Evolutionary conservation across 441 rosid genomes (phyloP), one percentile per base, ranked within the genome.

Genomic region (Macaranga tanarius): DNA sequence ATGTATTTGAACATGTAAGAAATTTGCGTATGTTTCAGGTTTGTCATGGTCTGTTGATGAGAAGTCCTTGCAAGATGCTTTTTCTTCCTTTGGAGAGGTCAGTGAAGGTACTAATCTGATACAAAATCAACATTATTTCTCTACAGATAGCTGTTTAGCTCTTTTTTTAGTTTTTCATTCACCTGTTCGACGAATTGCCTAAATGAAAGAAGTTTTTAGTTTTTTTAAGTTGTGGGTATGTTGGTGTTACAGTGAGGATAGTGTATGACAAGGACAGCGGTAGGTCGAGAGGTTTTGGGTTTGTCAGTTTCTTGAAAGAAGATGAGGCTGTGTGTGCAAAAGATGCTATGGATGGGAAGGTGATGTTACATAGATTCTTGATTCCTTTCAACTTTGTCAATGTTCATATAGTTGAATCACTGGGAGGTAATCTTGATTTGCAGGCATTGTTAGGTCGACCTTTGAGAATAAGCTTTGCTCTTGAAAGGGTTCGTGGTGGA

Each of bases 281-380:
- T 26, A 82, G 97, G 71, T 84, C 97, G 69, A 90, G 90, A 90
- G 92, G 96, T 5, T 90, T 90, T 34, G 96, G 97, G 34, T 94
- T 92, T 79, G 92, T 94, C 67, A 88, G 84, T 75, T 92, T 89
- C 72, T 67, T 78, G 15, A 82, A 84, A 72, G 84, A 85, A 79
- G 82, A 70, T 15, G 81, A 88, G 50, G 97, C 98, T 70, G 28
- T 31, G 5, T 73, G 77, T 73, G 98, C 97, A 1, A 92, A 88
- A 84, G 89, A 88, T 63, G 93, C 95, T 72, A 92, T 90, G 96
- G 96, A 94, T 81, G 98, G 97, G 45, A 90, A 82, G 95, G 97
- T 92, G 70, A 70, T 52, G 31, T 31, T 31, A 31, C 38, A 6
- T 34, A 40, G 0, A 42, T 42, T 62, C 75, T 62, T 62, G 2